A percentile compares a stretch with the other conserved stretches of the same genome.
Conservation (phyloP, 1,284 basidiomycete genomes). For the Singerocomus inundabilis region DNA sequence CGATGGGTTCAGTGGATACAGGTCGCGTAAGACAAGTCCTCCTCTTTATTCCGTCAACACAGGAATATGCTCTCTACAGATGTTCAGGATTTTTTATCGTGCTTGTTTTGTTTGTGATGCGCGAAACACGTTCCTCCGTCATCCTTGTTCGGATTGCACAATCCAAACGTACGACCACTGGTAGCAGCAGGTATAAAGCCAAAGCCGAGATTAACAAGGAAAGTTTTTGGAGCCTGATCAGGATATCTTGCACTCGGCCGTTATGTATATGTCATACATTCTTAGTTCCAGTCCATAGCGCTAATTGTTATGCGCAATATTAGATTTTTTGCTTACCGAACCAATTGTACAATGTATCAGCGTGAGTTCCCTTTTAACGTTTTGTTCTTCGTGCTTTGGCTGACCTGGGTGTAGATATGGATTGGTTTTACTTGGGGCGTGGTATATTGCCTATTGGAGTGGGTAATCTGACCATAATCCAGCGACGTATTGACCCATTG, state of each 20-base stretch:
- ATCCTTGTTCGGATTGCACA: conserved; percentile 60
- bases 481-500: not conserved
- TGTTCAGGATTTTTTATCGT: conserved; percentile 44
- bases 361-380: conserved; percentile 38
- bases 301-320: conserved; percentile 1
- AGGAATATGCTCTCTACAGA: conserved; percentile 28
- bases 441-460: conserved; percentile 68
- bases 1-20: too few species aligned
- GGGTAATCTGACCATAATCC: conserved; percentile 19
- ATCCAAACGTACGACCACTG: conserved; percentile 59
- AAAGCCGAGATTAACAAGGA: conserved; percentile 64
- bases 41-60: not conserved
- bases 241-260: too few species aligned
- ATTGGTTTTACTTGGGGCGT: conserved; percentile 79
- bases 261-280: conserved; percentile 52
- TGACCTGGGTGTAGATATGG: conserved; percentile 57
- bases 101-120: conserved; percentile 48
- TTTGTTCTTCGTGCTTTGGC: not conserved
- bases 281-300: not conserved
- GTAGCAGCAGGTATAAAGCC: conserved; percentile 59
- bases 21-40: conserved; percentile 40
- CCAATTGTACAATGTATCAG: conserved; percentile 67
- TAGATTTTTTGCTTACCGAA: too few species aligned
- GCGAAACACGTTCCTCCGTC: conserved; percentile 64
- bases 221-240: conserved; percentile 55